These are phyloP conservation scores for Globisporangium emineosum DNA, from an alignment of 352 stramenopile species.

Conservation along the genomic window DNA sequence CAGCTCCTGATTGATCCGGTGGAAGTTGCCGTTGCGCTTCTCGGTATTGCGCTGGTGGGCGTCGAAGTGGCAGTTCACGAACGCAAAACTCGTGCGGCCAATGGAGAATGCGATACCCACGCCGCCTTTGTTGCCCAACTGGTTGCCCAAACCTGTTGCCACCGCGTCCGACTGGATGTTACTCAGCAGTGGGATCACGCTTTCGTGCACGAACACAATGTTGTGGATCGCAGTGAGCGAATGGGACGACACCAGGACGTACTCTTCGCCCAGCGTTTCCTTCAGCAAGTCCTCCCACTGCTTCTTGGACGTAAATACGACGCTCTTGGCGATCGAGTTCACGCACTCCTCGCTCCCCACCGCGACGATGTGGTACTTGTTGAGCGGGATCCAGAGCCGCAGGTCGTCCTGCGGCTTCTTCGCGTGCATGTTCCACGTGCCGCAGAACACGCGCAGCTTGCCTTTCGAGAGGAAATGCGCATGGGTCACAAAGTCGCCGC, in stretches of 20 bases:
- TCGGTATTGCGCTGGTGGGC: slow-evolving; percentile 88
- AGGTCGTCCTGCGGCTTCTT: slow-evolving; percentile 65
- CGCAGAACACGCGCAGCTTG: slow-evolving; percentile 71
- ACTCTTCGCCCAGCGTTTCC: slow-evolving; percentile 67
- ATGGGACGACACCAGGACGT: slow-evolving; percentile 89
- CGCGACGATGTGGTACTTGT: slow-evolving; percentile 85
- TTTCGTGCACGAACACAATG: slow-evolving; percentile 90
- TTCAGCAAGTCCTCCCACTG: slow-evolving; percentile 70
- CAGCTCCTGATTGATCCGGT: slow-evolving; percentile 79
- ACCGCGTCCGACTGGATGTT: slow-evolving; percentile 90
- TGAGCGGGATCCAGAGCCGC: slow-evolving; percentile 64
- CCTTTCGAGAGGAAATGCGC: slow-evolving; percentile 35
- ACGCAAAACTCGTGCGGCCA: slow-evolving; percentile 81
- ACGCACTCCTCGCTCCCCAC: slow-evolving; percentile 94
- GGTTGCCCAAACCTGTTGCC: slow-evolving; percentile 91
- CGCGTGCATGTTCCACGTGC: slow-evolving; percentile 85
- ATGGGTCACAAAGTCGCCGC: slow-evolving; percentile 31
- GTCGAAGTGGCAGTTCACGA: slow-evolving; percentile 94
- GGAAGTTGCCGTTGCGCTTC: slow-evolving; percentile 91
- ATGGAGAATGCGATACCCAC: slow-evolving; percentile 88
- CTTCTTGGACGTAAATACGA: slow-evolving; percentile 91
- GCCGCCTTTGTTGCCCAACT: slow-evolving; percentile 96
- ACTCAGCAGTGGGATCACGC: slow-evolving; percentile 73
- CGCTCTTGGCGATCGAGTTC: slow-evolving; percentile 88
- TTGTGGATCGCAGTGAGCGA: slow-evolving; percentile 93